These are phyloP conservation scores for Rhypophila decipiens DNA, from an alignment of 495 filamentous ascomycete genomes.

Conservation along the genomic window DNA sequence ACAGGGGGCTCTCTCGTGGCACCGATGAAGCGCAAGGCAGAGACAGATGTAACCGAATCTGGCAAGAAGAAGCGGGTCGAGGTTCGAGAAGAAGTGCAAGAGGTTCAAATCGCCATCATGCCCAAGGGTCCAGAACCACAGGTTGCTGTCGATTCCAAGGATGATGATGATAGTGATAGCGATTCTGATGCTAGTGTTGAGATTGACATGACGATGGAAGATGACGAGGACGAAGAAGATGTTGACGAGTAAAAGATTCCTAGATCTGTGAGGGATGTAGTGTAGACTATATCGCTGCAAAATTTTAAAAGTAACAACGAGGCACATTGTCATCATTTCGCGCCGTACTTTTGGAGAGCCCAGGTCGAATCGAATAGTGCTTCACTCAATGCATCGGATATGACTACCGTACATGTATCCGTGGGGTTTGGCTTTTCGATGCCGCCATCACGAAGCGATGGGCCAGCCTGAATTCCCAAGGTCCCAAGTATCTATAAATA, in stretches of 20 bases:
- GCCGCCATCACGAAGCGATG: no score
- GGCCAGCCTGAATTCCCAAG: no score
- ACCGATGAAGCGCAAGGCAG: conserved; percentile 39
- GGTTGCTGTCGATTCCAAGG: conserved; percentile 6
- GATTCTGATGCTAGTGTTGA: conserved; percentile 18
- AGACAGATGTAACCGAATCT: not conserved
- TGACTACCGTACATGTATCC: no score
- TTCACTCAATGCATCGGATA: no score
- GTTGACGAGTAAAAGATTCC: conserved; percentile 9
- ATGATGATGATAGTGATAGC: conserved; percentile 17
- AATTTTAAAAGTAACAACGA: no score
- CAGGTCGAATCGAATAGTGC: no score
- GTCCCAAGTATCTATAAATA: no score
- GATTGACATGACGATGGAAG: conserved; percentile 24
- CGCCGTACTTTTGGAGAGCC: no score
- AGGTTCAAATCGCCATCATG: conserved; percentile 25
- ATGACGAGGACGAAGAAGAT: conserved; percentile 19
- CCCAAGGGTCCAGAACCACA: not conserved
- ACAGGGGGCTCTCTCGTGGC: conserved; percentile 6
- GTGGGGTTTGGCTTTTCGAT: no score
- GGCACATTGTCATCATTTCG: no score
- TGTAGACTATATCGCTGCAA: no score
- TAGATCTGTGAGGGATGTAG: no score
- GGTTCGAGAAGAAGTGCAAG: conserved; percentile 48
- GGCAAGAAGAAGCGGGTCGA: not conserved